These are phyloP conservation scores for Basidioascus undulatus DNA, from an alignment of 768 basidiomycete genomes.

Conservation along the genomic window DNA sequence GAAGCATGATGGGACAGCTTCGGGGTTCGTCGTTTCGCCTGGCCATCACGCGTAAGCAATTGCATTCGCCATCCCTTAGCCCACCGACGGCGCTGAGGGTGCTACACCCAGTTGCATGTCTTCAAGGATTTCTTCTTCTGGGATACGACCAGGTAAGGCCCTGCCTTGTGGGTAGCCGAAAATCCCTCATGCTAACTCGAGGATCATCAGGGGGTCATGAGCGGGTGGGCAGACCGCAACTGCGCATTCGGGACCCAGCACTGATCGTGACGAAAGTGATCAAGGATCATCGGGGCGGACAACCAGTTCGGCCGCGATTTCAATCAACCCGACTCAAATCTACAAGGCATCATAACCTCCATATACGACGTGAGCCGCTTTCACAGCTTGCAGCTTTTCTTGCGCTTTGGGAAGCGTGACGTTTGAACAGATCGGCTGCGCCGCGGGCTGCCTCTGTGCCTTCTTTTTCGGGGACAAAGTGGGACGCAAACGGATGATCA, in stretches of 20 bases:
- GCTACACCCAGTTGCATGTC: too few species aligned
- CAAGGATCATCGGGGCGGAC: constrained; percentile 20
- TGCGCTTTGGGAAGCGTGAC: not conserved
- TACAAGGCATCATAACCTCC: constrained; percentile 15
- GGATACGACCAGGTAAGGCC: constrained; percentile 24
- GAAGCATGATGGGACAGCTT: too few species aligned
- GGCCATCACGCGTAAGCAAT: too few species aligned
- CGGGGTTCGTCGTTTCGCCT: too few species aligned
- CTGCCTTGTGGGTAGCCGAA: too few species aligned
- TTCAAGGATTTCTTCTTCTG: constrained; percentile 21
- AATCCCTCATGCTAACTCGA: too few species aligned
- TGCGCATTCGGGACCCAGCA: not conserved
- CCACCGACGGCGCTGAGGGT: too few species aligned
- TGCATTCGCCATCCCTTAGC: too few species aligned
- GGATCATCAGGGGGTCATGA: too few species aligned
- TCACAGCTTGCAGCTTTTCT: constrained; percentile 20
- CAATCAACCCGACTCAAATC: constrained; percentile 19
- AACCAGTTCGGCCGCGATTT: constrained; percentile 23
- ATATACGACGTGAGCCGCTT: not conserved
- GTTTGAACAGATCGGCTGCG: constrained; percentile 22
- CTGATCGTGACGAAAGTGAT: too few species aligned
- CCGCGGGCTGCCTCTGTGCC: constrained; percentile 19
- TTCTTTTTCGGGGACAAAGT: constrained; percentile 22
- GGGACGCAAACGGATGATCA: constrained; percentile 22
- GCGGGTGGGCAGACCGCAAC: constrained; percentile 18